These are phyloP conservation scores for Rubia peregrina DNA, from an alignment of 305 asterid genomes.

Conservation along the genomic window DNA sequence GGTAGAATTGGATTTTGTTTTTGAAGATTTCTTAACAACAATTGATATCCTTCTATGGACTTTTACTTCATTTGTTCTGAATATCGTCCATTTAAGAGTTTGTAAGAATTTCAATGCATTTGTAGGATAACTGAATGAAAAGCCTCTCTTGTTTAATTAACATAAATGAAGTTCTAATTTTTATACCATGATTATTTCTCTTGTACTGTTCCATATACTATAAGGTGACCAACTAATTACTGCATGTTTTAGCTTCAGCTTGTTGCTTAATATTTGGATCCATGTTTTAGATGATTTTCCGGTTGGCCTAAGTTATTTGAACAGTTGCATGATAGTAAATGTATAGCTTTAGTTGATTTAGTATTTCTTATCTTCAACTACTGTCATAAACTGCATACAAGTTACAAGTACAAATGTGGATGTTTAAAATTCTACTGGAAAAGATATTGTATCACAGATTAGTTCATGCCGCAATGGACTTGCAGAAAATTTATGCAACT, in stretches of 20 bases:
- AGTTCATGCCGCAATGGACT: conserved; percentile 58
- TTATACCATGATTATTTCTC: too few relatives aligned
- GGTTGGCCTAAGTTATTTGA: background rate
- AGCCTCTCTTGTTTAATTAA: too few relatives aligned
- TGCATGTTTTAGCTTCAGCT: background rate
- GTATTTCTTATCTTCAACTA: conserved; percentile 13
- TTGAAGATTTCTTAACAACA: too few relatives aligned
- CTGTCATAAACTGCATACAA: conserved; percentile 37
- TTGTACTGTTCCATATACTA: too few relatives aligned
- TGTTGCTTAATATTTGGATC: background rate
- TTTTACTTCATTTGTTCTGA: background rate
- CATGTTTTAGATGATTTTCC: background rate
- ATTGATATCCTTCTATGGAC: background rate
- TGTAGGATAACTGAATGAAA: background rate
- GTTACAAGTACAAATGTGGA: conserved; percentile 45
- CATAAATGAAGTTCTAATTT: background rate
- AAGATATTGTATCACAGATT: conserved; percentile 60
- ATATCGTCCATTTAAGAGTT: background rate
- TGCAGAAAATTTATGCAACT: conserved; percentile 45
- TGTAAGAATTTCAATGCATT: background rate
- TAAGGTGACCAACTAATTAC: background rate
- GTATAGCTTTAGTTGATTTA: background rate
- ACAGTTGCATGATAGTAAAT: background rate
- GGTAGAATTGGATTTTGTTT: too few relatives aligned
- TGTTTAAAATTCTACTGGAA: conserved; percentile 73